Evolutionary conservation across 139 green algal genomes (phyloP), one percentile per base, ranked within the genome.

Genomic region (Tetraselmis chui): DNA sequence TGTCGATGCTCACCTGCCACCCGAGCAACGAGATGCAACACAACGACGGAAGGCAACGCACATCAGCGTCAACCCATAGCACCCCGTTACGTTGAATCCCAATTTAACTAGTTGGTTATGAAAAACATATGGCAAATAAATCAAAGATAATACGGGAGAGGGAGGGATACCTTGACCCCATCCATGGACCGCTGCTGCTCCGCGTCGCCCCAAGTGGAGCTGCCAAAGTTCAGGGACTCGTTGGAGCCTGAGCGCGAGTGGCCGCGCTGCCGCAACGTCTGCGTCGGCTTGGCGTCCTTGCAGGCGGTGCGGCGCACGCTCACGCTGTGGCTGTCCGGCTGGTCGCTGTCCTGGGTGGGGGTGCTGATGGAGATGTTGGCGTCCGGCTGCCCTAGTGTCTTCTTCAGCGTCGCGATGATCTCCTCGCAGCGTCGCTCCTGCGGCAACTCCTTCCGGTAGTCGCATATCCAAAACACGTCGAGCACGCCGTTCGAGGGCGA

Each of bases 391-490:
- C 45, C 45, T 25, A 67, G 45, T 67, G 45, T 67, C 45, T 67
- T 67, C 45, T 67, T 67, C 45, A 67, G 45, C 45, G 45, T 67
- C 45, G 45, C 45, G 45, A 67, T 67, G 45, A 67, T 67, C 45
- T 67, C 45, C 45, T 67, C 45, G 45, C 5, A 25, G 45, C 45
- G 45, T 18, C 45, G 45, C 45, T 67, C 45, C 31, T 0, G 59
- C 76, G 22, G 26, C 83, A 77, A 59, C 75, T 31, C 75, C 75
- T 31, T 30, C 11, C 82, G 81, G 78, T 94, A 88, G 79, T 94
- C 92, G 30, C 84, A 93, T 28, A 96, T 58, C 86, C 91, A 96
- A 75, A 96, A 96, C 29, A 94, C 78, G 85, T 96, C 93, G 23
- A 89, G 59, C 23, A 94, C 92, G 30, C 88, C 81, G 76, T 86